Conservation (phyloP, 768 basidiomycete species). For the Mycena metata region DNA sequence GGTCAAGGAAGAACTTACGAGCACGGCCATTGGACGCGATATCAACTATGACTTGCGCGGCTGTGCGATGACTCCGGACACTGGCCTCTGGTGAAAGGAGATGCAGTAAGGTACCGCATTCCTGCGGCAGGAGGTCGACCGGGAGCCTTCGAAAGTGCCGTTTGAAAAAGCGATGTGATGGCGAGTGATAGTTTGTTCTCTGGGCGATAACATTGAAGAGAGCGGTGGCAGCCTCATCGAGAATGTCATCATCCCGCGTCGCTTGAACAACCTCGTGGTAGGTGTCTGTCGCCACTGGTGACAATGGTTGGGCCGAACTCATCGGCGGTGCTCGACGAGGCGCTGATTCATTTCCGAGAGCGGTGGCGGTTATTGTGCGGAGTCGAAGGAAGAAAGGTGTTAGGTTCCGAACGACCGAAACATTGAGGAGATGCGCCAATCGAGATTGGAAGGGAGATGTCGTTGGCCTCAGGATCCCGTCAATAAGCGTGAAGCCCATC, state of each 20-base stretch:
- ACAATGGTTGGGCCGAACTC: neutral
- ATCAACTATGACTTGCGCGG: slow-evolving; percentile 32
- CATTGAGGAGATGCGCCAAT: slow-evolving; percentile 12
- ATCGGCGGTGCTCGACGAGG: neutral
- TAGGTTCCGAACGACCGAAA: neutral
- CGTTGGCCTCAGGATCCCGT: slow-evolving; percentile 26
- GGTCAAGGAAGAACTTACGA: neutral
- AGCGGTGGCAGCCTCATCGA: slow-evolving; percentile 36
- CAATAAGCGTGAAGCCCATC: slow-evolving; percentile 16
- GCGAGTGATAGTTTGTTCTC: slow-evolving; percentile 1
- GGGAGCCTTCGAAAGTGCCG: neutral
- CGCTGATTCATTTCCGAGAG: neutral
- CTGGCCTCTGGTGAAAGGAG: slow-evolving; percentile 34
- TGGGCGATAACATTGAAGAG: slow-evolving; percentile 29
- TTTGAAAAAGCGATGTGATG: slow-evolving; percentile 6
- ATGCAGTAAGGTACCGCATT: slow-evolving; percentile 29
- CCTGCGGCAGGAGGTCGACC: slow-evolving; percentile 25
- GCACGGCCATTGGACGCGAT: neutral
- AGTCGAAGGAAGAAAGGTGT: neutral
- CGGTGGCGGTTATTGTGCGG: neutral
- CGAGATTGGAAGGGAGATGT: slow-evolving; percentile 28
- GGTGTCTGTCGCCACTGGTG: slow-evolving; percentile 2
- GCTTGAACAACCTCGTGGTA: slow-evolving; percentile 37
- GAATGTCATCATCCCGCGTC: slow-evolving; percentile 35
- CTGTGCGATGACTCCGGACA: slow-evolving; percentile 30